Evolutionary conservation across 495 filamentous ascomycete genomes (phyloP).

Genomic region (Geopyxis carbonaria): DNA sequence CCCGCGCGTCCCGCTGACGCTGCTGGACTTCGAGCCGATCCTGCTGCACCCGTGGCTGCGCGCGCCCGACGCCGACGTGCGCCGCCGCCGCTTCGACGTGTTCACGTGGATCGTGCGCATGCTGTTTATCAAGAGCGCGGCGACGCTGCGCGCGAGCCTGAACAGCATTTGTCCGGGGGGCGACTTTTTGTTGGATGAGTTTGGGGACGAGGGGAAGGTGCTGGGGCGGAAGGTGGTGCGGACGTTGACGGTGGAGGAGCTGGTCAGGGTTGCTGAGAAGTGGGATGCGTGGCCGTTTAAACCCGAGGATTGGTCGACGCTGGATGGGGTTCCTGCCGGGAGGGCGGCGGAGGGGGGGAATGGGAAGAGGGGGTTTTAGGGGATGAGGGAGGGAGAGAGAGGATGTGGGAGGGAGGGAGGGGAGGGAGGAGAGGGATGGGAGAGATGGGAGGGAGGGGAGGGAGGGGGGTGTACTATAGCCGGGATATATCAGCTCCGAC

Average conservation of each 20-base stretch:
- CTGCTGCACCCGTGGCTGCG: constrained; percentile 7
- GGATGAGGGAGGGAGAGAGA: background rate
- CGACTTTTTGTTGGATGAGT: constrained; percentile 32
- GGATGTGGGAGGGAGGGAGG: background rate
- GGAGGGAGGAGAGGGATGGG: background rate
- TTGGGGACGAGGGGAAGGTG: constrained; percentile 22
- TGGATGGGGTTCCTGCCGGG: background rate
- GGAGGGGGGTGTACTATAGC: too few species aligned
- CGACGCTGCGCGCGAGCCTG: constrained; percentile 4
- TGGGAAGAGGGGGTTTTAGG: background rate
- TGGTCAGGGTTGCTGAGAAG: constrained; percentile 33
- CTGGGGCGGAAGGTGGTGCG: constrained; percentile 26
- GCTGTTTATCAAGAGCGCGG: constrained; percentile 11
- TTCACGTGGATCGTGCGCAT: constrained; percentile 16
- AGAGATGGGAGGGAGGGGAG: too few species aligned
- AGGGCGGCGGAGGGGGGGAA: background rate
- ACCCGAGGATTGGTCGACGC: background rate
- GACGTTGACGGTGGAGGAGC: constrained; percentile 30
- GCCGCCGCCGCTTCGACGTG: constrained; percentile 5
- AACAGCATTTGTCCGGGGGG: constrained; percentile 13
- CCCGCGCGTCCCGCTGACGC: constrained; percentile 8
- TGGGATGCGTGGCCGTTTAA: constrained; percentile 45
- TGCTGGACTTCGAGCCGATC: constrained; percentile 18
- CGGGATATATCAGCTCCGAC: too few species aligned
- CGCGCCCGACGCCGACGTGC: background rate